A percentile compares a stretch with the other conserved stretches of the same genome.
These are phyloP conservation scores for Tremella fuciformis DNA, from an alignment of 768 basidiomycete genomes.

Conservation along the genomic window DNA sequence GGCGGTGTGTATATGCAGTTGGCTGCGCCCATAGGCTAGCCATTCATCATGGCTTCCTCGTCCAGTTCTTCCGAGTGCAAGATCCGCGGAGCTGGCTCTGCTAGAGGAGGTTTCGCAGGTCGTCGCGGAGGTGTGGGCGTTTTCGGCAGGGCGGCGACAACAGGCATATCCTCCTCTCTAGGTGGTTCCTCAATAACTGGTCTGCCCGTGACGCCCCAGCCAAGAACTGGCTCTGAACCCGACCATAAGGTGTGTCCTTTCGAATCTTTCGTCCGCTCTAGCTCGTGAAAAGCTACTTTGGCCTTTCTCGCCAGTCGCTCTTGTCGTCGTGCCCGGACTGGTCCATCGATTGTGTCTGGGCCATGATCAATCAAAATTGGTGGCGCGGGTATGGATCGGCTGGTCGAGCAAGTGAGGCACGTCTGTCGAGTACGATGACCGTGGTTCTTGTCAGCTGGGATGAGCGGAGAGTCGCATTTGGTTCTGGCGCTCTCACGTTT, in stretches of 20 bases:
- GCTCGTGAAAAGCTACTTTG: slow-evolving; percentile 4
- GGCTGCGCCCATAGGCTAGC: too few relatives aligned
- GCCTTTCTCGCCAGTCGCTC: slow-evolving; percentile 4
- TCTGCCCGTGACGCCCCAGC: neutral
- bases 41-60: slow-evolving; percentile 1
- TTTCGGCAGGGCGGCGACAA: neutral
- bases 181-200: too few relatives aligned
- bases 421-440: slow-evolving; percentile 26
- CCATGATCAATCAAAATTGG: slow-evolving; percentile 5
- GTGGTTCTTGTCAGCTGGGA: slow-evolving; percentile 25
- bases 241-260: slow-evolving; percentile 7
- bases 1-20: neutral
- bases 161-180: neutral
- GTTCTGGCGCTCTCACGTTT: slow-evolving; percentile 30
- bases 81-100: neutral
- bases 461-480: neutral
- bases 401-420: slow-evolving; percentile 28
- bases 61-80: neutral
- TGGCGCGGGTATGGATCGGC: slow-evolving; percentile 24
- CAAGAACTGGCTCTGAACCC: neutral
- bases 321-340: neutral
- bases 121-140: neutral
- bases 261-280: neutral
- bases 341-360: neutral
- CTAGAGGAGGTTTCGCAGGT: neutral